Evolutionary conservation across 2,329 filamentous ascomycete species (phyloP), one percentile per base, ranked within the genome.

Genomic region (Ophiocordyceps unilateralis): DNA sequence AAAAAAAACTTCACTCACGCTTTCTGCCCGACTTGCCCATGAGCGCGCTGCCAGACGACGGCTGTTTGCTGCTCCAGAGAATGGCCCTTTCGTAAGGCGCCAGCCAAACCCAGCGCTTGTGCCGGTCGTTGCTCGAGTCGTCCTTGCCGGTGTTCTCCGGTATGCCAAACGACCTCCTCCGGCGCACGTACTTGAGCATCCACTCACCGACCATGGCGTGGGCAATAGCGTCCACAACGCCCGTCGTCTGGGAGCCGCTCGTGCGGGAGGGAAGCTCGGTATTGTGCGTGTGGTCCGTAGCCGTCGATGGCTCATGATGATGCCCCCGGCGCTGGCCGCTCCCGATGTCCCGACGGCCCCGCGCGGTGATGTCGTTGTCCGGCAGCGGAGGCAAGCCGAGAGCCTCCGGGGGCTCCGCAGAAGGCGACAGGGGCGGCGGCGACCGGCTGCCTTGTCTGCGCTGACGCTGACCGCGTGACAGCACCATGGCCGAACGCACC

Each of bases 141-240:
- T 87, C 78, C 48, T 76, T 76, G 30, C 72, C 71, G 46, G 70
- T 76, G 21, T 67, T 70, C 39, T 88, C 83, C 3, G 73, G 65
- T 43, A 89, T 77, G 19, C 86, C 86, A 57, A 98, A 96, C 0
- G 89, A 93, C 63, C 88, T 95, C 50, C 89, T 77, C 58, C 84
- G 75, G 42, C 84, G 74, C 28, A 89, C 82, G 54, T 93, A 91
- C 61, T 93, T 93, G 68, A 81, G 88, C 83, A 93, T 89, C 83
- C 85, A 91, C 55, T 96, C 91, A 32, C 91, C 91, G 24, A 98
- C 86, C 91, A 98, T 98, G 0, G 89, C 93, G 56, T 93, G 88
- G 1, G 91, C 88, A 59, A 98, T 96, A 4, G 91, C 87, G 63
- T 96, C 91, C 6, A 98, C 89, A 14, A 96, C 85, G 39, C 78